Base-by-base conservation (phyloP, 225 moss, liverwort and hornwort genomes). In the Climacium dendroides region DNA sequence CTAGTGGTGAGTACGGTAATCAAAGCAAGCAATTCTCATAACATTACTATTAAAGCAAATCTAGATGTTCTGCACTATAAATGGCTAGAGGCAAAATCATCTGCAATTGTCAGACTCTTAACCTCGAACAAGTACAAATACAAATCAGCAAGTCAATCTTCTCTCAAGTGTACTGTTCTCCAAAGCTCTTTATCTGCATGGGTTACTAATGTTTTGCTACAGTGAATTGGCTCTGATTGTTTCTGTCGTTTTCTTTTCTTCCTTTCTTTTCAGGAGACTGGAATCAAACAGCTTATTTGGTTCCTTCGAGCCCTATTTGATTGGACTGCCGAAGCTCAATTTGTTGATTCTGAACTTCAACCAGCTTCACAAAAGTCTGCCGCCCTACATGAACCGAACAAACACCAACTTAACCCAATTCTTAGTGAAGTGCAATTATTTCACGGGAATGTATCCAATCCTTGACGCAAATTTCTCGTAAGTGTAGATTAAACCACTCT, bases 311-410 rank as follows among this genome's bases (percentile, higher is more conserved):
- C 64, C 91, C 30, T 75, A n/a, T 55, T 25, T 89, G 37, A 71
- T 86, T 80, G 87, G 55, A 62, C 52, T 92, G 57, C 91, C 92
- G 12, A 86, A 39, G 28, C 88, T 93, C 34, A 15, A 66, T 11
- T 11, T 88, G 62, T 34, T 93, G 74, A 85, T 29, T 34, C 13
- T 90, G 70, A 89, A 85, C 83, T 90, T 89, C 90, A 92, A 89
- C 83, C 90, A 92, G 45, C 7, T 92, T 34, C 59, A 92, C 81
- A 81, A 75, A 16, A 92, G 92, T 67, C 73, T 92, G 79, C 92
- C 92, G 11, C 85, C 89, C 35, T 48, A 50, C 74, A 85, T 92
- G 39, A 74, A 92, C 70, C 71, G 85, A 77, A 90, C 89, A 32
- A 92, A 87, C 67, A 90, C 89, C 85, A 89, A 89, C 45, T 71